Evolutionary conservation across 176 grass and related monocot genomes (phyloP).

Genomic region (Oryza glaberrima): DNA sequence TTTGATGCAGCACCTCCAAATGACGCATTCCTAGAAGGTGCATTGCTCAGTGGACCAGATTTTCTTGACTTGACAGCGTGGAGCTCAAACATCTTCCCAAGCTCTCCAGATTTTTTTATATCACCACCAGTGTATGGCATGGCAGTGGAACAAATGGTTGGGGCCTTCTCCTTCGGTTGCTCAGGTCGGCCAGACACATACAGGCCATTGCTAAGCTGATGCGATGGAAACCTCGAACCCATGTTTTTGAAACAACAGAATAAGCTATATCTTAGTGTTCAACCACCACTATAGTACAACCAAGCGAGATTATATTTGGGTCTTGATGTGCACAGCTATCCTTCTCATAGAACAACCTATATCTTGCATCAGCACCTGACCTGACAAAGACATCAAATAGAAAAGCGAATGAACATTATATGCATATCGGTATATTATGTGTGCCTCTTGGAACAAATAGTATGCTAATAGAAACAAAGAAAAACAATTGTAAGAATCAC

Average conservation of each 20-base stretch:
- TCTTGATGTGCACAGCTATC: slow-evolving; percentile 35
- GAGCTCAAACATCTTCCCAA: slow-evolving; percentile 98
- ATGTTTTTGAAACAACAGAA: slow-evolving; percentile 54
- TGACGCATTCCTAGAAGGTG: slow-evolving; percentile 65
- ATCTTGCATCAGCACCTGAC: slow-evolving; percentile 48
- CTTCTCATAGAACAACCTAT: slow-evolving; percentile 29
- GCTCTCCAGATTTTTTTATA: slow-evolving; percentile 95
- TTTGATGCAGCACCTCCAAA: slow-evolving; percentile 68
- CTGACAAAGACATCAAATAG: slow-evolving; percentile 42
- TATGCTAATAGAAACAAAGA: slow-evolving; percentile 16
- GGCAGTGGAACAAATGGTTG: slow-evolving; percentile 69
- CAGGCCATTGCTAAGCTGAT: slow-evolving; percentile 95
- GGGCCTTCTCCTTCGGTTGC: slow-evolving; percentile 88
- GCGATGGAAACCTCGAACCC: slow-evolving; percentile 84
- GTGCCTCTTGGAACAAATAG: slow-evolving; percentile 17
- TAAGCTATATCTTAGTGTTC: slow-evolving; percentile 36
- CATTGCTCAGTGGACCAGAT: slow-evolving; percentile 77
- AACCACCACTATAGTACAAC: slow-evolving; percentile 11
- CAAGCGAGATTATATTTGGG: slow-evolving; percentile 45
- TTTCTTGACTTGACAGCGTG: slow-evolving; percentile 95
- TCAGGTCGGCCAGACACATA: slow-evolving; percentile 94
- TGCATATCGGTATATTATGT: slow-evolving; percentile 1
- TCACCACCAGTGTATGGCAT: slow-evolving; percentile 99
- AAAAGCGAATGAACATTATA: neutral
- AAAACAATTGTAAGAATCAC: neutral